phyloP scores from a whole-genome alignment of 306 rosid species.

The Quercus berberidifolia region DNA sequence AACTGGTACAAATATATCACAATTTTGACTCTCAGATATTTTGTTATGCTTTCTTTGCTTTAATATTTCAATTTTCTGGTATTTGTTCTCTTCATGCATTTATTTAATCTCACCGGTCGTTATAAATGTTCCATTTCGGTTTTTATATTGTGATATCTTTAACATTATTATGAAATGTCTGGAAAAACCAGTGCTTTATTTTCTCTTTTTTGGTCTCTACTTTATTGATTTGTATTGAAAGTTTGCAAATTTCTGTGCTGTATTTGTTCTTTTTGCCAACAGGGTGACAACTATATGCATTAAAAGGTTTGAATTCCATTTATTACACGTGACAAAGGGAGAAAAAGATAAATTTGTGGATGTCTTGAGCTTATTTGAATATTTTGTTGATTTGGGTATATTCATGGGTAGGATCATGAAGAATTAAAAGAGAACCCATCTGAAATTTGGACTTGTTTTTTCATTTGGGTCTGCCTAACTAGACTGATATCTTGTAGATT shows the following conservation, averaged over 20 bases:
- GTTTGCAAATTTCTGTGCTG: not conserved
- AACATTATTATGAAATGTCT: slow-evolving; percentile 7
- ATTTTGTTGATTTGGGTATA: slow-evolving; percentile 22
- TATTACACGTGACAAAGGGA: slow-evolving; percentile 12
- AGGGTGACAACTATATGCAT: slow-evolving; percentile 25
- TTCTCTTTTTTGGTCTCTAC: not conserved
- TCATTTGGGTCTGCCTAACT: slow-evolving; percentile 22
- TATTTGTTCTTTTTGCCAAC: slow-evolving; percentile 27
- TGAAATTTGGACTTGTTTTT: slow-evolving; percentile 10
- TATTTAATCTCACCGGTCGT: slow-evolving; percentile 9
- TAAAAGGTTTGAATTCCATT: slow-evolving; percentile 24
- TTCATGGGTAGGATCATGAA: slow-evolving; percentile 23
- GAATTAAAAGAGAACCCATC: slow-evolving; percentile 11
- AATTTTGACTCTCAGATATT: slow-evolving; percentile 1
- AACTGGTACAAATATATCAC: slow-evolving; percentile 21
- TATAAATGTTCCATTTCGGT: slow-evolving; percentile 35
- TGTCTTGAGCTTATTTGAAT: slow-evolving; percentile 23
- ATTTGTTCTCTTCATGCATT: slow-evolving; percentile 31
- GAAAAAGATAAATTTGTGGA: slow-evolving; percentile 18
- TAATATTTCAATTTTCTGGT: not conserved
- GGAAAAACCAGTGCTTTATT: slow-evolving; percentile 27
- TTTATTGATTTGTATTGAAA: slow-evolving; percentile 19
- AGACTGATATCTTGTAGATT: slow-evolving; percentile 7
- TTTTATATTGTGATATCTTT: slow-evolving; percentile 21
- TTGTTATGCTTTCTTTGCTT: not conserved